Evolutionary conservation across 163 green algal species (phyloP).

Genomic region (Coccomyxa subellipsoidea): DNA sequence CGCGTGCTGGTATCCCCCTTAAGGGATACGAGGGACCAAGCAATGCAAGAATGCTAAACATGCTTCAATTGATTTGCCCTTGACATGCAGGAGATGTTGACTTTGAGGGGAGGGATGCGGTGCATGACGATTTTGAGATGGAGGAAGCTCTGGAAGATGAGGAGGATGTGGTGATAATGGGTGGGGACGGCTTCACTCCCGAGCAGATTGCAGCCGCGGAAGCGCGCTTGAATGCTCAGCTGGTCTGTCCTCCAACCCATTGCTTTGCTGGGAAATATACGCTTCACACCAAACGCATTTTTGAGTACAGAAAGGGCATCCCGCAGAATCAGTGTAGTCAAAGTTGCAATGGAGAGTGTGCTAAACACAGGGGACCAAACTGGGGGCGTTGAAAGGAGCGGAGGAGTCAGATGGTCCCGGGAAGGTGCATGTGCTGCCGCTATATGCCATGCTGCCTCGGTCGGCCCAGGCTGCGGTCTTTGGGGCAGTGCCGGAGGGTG

Average conservation of each 20-base stretch:
- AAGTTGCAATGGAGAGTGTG: too few relatives aligned
- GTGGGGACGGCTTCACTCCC: slow-evolving; percentile 62
- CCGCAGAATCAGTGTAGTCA: too few relatives aligned
- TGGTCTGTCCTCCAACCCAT: too few relatives aligned
- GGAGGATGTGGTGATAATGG: slow-evolving; percentile 64
- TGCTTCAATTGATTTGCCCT: too few relatives aligned
- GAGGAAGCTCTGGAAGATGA: slow-evolving; percentile 56
- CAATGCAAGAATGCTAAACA: too few relatives aligned
- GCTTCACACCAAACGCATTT: too few relatives aligned
- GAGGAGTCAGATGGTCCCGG: neutral
- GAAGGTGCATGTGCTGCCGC: slow-evolving; percentile 83
- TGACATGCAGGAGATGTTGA: neutral
- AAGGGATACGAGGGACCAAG: too few relatives aligned
- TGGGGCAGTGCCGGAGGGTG: slow-evolving; percentile 51
- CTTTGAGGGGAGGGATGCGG: slow-evolving; percentile 1
- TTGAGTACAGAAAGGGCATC: too few relatives aligned
- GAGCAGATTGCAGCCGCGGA: slow-evolving; percentile 77
- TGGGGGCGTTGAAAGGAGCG: neutral
- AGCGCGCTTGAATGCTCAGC: slow-evolving; percentile 38
- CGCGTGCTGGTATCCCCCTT: too few relatives aligned
- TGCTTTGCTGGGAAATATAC: too few relatives aligned
- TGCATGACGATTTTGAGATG: slow-evolving; percentile 13
- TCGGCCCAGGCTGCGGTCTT: slow-evolving; percentile 79
- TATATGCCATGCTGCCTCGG: slow-evolving; percentile 90
- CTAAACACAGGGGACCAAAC: slow-evolving; percentile 6